These are phyloP conservation scores for Bacidia gigantensis DNA, from an alignment of 495 filamentous ascomycete genomes.

Conservation along the genomic window DNA sequence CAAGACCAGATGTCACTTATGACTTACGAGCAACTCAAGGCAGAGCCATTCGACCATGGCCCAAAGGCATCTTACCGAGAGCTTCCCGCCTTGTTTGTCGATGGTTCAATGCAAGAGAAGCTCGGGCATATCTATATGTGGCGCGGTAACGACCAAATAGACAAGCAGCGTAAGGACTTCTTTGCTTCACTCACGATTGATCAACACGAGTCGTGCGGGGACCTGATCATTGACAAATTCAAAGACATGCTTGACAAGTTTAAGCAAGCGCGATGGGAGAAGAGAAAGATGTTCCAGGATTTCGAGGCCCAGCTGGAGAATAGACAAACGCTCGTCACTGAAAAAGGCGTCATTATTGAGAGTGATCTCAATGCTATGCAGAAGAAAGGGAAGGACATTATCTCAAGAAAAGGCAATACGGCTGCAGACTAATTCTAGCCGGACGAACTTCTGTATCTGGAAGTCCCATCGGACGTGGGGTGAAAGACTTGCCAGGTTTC, in stretches of 20 bases:
- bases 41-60: conserved; percentile 41
- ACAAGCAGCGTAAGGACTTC: conserved; percentile 43
- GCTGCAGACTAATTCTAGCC: too few species aligned
- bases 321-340: conserved; percentile 32
- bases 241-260: conserved; percentile 46
- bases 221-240: conserved; percentile 64
- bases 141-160: conserved; percentile 8
- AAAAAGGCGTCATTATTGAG: conserved; percentile 25
- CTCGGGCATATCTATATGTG: conserved; percentile 30
- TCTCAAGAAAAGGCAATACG: conserved; percentile 28
- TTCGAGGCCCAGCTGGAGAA: conserved; percentile 57
- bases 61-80: conserved; percentile 18
- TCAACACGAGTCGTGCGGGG: conserved; percentile 74
- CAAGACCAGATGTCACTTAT: conserved; percentile 36
- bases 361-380: conserved; percentile 38
- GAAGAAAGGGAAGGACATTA: conserved; percentile 53
- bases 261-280: conserved; percentile 47
- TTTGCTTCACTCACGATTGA: conserved; percentile 48
- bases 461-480: too few species aligned
- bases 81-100: conserved; percentile 10
- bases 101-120: conserved; percentile 25
- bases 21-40: conserved; percentile 38
- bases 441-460: too few species aligned
- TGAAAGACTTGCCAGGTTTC: too few species aligned
- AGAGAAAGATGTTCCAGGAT: conserved; percentile 45